phyloP scores from a whole-genome alignment of 768 basidiomycete genomes.

The Kwoniella europaea region DNA sequence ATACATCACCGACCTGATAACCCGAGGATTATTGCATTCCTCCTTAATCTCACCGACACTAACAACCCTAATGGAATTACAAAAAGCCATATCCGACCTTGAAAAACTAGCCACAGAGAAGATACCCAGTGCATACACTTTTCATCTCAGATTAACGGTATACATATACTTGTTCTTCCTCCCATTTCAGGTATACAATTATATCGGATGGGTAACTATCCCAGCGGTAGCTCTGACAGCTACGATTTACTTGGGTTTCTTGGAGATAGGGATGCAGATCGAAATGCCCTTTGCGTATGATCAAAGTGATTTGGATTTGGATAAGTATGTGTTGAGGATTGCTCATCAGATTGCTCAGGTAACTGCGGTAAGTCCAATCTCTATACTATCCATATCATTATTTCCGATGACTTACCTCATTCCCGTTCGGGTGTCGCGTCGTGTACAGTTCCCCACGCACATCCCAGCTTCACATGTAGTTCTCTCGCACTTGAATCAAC shows the following conservation, averaged over 20 bases:
- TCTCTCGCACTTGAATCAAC: slow-evolving; percentile 69
- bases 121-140: slow-evolving; percentile 53
- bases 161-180: slow-evolving; percentile 70
- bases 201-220: slow-evolving; percentile 70
- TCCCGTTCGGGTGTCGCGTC: too few species aligned
- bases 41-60: slow-evolving; percentile 38
- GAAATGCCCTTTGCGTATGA: slow-evolving; percentile 50
- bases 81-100: slow-evolving; percentile 49
- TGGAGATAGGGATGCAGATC: slow-evolving; percentile 64
- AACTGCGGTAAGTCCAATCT: slow-evolving; percentile 63
- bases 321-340: slow-evolving; percentile 71
- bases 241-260: slow-evolving; percentile 76
- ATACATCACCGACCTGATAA: slow-evolving; percentile 44
- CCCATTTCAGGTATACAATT: slow-evolving; percentile 72
- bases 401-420: too few species aligned
- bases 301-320: slow-evolving; percentile 60
- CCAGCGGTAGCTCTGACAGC: slow-evolving; percentile 70
- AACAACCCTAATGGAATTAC: slow-evolving; percentile 41
- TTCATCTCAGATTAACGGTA: slow-evolving; percentile 47
- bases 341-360: slow-evolving; percentile 74
- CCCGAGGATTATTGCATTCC: slow-evolving; percentile 36
- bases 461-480: slow-evolving; percentile 64
- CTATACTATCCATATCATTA: too few species aligned
- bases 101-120: slow-evolving; percentile 55
- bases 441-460: slow-evolving; percentile 64